Base-by-base conservation (phyloP, 2,329 filamentous ascomycete genomes). In the Botryotinia globosa region DNA sequence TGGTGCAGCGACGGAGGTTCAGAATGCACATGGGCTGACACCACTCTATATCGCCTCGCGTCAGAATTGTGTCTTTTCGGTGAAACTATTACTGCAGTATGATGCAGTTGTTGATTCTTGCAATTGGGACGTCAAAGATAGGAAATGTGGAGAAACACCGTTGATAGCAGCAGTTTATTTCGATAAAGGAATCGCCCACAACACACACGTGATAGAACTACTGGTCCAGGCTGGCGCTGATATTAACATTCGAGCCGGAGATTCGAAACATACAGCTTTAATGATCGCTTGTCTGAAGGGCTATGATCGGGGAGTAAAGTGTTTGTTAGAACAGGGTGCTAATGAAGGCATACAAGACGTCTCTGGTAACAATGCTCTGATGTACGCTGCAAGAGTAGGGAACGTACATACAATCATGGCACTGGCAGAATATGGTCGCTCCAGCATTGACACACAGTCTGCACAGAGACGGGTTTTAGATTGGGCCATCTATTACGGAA, bases 131-230 rank as follows among this genome's bases (percentile, higher is more conserved):
- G n/a, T 56, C 6, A 72, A 72, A 42, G 70, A 72, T 32, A 72
- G 70, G 14, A 72, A 72, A 51, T 51, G 61, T 45, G 63, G 70
- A 68, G 70, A 72, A 59, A 72, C 70, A 8, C 63, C 70, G n/a
- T 67, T 72, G n/a, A 72, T 72, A 72, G 70, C 70, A 32, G 54
- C 70, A 18, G 70, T 32, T 18, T 68, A 72, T 48, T 72, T 72
- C 32, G 70, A 72, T 25, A 72, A 72, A 68, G 70, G 54, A 7
- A 68, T 68, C 12, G 63, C 51, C n/a, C 70, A 72, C 32, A 72
- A 72, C 45, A 61, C 54, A n/a, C 63, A 72, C 39, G 51, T 72
- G 25, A 68, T 72, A 39, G 70, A 72, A 37, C 54, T 72, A 34
- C 54, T 72, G 20, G 51, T 72, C 32, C 70, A 72, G 37, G 70